Evolutionary conservation across 2,329 filamentous ascomycete species (phyloP), one percentile per base, ranked within the genome.

Genomic region (Penicillium sp.): DNA sequence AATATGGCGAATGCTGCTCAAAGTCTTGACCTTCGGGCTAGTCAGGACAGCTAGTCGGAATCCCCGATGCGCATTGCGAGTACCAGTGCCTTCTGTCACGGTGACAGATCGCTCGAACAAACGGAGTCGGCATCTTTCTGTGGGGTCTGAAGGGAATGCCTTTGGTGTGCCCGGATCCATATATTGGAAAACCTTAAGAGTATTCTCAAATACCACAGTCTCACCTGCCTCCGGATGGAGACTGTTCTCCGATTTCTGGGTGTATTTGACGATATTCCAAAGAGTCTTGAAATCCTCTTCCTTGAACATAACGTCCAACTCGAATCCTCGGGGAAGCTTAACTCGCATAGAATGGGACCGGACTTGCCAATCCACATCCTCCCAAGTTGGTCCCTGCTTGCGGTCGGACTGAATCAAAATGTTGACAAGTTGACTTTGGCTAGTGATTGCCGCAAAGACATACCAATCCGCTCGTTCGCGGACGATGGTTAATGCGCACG

Each of bases 201-300:
- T 86, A 8, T 85, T 82, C 66, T 88, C 85, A 70, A 90, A 91
- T 2, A 89, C 80, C 55, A 89, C 75, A 2, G 79, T 80, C 75
- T 97, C 93, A 52, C 90, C 89, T 31, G 81, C 80, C 41, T 86
- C 83, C 7, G 87, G 85, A 36, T 86, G 85, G 42, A 96, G 79
- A 51, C 86, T 89, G 27, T 82, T 81, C 68, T 92, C 88, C 2
- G 93, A 85, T 67, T 89, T 91, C 63, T 83, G 84, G 27, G 89
- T 90, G 71, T 96, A 93, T 59, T 96, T 91, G 63, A 92, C 91
- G 74, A 96, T 91, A 66, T 86, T 89, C 85, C 88, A 93, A 12
- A 96, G 76, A 61, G 84, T 86, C 60, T 87, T 85, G 77, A 89
- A 96, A 69, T 96, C 91, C n/a, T 83, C 79, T 66, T 92, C 89